A percentile compares a stretch with the other conserved stretches of the same genome.
Evolutionary conservation across 1,284 basidiomycete genomes (phyloP).

Genomic region (Puccinia hordei): DNA sequence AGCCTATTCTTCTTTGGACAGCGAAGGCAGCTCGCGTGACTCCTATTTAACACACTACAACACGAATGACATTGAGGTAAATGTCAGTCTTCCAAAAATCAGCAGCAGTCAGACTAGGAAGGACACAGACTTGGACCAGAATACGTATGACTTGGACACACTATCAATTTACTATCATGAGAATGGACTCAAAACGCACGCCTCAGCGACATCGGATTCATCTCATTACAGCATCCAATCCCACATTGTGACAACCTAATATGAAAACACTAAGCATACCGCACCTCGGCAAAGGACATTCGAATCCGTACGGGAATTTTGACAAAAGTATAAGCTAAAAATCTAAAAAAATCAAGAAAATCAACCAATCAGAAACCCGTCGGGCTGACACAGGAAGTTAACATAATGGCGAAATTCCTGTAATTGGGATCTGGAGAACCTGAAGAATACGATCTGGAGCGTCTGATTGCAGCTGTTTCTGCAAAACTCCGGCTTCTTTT

Average conservation of each 20-base stretch:
- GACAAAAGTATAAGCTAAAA: too few species aligned
- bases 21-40: not conserved
- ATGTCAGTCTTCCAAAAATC: not conserved
- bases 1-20: not conserved
- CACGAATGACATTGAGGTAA: not conserved
- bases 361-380: too few species aligned
- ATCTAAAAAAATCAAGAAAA: too few species aligned
- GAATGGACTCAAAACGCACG: not conserved
- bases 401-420: too few species aligned
- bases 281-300: not conserved
- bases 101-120: not conserved
- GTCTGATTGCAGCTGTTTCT: too few species aligned
- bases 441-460: too few species aligned
- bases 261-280: not conserved
- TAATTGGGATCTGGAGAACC: too few species aligned
- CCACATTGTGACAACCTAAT: not conserved
- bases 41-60: not conserved
- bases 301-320: too few species aligned
- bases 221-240: not conserved
- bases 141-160: not conserved
- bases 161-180: not conserved
- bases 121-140: not conserved
- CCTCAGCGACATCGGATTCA: not conserved
- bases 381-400: too few species aligned
- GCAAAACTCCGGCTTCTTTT: too few species aligned